phyloP scores from a whole-genome alignment of 2,329 filamentous ascomycete species.

The Anisogramma anomala region DNA sequence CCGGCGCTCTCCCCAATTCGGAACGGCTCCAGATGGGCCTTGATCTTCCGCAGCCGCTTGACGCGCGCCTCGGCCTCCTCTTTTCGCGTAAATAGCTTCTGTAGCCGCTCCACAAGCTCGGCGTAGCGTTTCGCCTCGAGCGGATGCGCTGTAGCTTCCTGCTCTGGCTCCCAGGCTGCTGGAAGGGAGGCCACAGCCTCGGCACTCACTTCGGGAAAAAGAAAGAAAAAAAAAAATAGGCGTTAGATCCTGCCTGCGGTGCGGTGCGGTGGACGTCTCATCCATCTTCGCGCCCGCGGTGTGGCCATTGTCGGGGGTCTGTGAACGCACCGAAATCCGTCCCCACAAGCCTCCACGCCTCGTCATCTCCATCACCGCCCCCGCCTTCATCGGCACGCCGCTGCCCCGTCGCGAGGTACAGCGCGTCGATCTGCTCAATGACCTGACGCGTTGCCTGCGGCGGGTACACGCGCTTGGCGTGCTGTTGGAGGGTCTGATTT shows the following conservation, averaged over 20 bases:
- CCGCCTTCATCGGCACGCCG: constrained; percentile 18
- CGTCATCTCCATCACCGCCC: constrained; percentile 28
- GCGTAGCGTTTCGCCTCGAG: constrained; percentile 40
- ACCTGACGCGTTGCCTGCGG: constrained; percentile 59
- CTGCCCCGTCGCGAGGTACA: constrained; percentile 44
- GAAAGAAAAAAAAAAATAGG: no score
- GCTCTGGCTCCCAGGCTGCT: constrained; percentile 31
- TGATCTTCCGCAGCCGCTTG: constrained; percentile 38
- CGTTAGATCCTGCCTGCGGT: no score
- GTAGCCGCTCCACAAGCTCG: constrained; percentile 37
- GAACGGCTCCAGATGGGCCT: constrained; percentile 40
- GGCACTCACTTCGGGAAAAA: constrained; percentile 34
- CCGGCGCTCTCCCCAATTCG: constrained; percentile 5
- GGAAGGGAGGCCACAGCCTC: constrained; percentile 36
- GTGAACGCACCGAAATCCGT: constrained; percentile 35
- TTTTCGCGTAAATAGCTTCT: constrained; percentile 36
- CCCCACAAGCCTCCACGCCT: constrained; percentile 27
- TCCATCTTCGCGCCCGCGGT: no score
- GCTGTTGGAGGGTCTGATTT: constrained; percentile 52
- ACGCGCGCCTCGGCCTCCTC: constrained; percentile 23
- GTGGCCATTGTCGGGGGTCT: no score
- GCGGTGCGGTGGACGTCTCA: no score
- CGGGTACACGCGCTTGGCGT: constrained; percentile 54
- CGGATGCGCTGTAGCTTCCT: constrained; percentile 28
- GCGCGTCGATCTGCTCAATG: constrained; percentile 58